Conservation (phyloP, 2,329 filamentous ascomycete species). For the Cytospora leucostoma region DNA sequence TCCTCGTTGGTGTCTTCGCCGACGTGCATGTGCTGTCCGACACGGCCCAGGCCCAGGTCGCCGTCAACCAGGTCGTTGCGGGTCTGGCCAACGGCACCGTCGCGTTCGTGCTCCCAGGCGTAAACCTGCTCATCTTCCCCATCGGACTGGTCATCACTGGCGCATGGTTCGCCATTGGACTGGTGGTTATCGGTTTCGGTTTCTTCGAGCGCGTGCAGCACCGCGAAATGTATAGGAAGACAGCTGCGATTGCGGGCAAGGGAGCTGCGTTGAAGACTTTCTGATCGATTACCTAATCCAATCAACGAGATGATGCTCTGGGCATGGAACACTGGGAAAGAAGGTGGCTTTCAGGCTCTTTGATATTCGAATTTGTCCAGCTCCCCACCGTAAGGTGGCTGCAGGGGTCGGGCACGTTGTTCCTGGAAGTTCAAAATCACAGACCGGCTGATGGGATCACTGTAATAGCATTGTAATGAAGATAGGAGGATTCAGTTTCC, state of each 20-base stretch:
- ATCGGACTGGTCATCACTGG: constrained; percentile 67
- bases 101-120: constrained; percentile 70
- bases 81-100: constrained; percentile 53
- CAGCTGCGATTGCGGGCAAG: constrained; percentile 47
- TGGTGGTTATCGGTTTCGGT: constrained; percentile 62
- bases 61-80: constrained; percentile 50
- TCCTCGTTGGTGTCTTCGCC: constrained; percentile 71
- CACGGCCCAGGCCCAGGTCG: constrained; percentile 49
- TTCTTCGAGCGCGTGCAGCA: constrained; percentile 68
- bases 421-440: constrained; percentile 1
- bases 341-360: not conserved
- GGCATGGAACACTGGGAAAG: not conserved
- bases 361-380: not conserved
- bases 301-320: not conserved
- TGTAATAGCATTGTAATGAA: constrained; percentile 21
- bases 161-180: constrained; percentile 60
- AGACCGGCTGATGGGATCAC: constrained; percentile 4
- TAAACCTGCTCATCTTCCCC: constrained; percentile 68
- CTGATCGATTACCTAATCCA: constrained; percentile 28
- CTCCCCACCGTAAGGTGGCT: constrained; percentile 5
- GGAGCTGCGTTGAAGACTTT: constrained; percentile 33
- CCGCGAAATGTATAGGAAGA: constrained; percentile 61
- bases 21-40: constrained; percentile 55
- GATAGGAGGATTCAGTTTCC: constrained; percentile 16
- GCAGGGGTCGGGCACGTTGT: not conserved